These are phyloP conservation scores for Saccharomyces eubayanus DNA, from an alignment of 805 yeast genomes.

Conservation along the genomic window DNA sequence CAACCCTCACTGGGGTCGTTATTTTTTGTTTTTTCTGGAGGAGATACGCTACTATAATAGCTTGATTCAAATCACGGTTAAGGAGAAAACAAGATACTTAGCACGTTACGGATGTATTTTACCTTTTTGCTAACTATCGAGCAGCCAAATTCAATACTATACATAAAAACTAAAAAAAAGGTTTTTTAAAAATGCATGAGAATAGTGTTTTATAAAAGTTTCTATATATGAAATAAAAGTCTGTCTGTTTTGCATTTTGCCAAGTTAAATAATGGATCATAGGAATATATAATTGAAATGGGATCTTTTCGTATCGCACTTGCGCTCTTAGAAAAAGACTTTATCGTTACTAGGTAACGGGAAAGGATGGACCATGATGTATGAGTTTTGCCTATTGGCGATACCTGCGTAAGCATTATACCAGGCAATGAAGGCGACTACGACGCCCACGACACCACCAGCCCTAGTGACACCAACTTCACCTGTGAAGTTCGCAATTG, in stretches of 20 bases:
- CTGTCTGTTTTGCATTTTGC: background rate
- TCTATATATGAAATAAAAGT: background rate
- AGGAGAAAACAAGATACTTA: too few species aligned
- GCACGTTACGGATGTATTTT: too few species aligned
- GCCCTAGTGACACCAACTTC: conserved; percentile 36
- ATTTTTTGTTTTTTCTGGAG: background rate
- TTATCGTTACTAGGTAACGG: conserved; percentile 23
- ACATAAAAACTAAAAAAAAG: too few species aligned
- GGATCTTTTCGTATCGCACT: background rate
- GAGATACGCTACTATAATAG: too few species aligned
- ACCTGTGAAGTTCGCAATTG: conserved; percentile 41
- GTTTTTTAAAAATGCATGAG: background rate
- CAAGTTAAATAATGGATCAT: background rate
- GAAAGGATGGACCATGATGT: conserved; percentile 22
- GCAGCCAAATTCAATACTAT: too few species aligned
- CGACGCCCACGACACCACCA: conserved; percentile 54
- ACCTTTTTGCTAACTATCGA: too few species aligned
- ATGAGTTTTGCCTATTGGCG: conserved; percentile 51
- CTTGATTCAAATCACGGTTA: too few species aligned
- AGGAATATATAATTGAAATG: background rate
- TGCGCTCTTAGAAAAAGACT: conserved; percentile 2
- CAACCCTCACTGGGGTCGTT: conserved; percentile 51
- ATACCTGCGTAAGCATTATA: conserved; percentile 61
- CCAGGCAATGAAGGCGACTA: conserved; percentile 52
- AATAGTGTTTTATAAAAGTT: background rate